A percentile compares a stretch with the other conserved stretches of the same genome.
Evolutionary conservation across 148 eudicot species (phyloP).

Genomic region (Hydrangea macrophylla): DNA sequence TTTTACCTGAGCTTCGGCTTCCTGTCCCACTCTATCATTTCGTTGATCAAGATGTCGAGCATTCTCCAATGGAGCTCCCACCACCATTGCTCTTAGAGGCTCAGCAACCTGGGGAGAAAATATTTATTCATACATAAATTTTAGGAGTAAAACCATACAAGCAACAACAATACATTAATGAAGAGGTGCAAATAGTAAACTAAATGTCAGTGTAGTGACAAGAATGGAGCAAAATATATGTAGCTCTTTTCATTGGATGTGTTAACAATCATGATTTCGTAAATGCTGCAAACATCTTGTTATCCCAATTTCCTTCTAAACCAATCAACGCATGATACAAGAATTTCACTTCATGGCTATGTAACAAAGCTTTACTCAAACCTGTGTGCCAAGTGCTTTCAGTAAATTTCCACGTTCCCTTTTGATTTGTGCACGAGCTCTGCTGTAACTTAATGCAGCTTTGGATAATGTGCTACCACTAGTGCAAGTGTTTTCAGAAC

Average conservation of each 20-base stretch:
- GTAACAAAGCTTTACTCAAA: slow-evolving; percentile 20
- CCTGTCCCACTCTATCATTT: slow-evolving; percentile 94
- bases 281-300: too few species aligned
- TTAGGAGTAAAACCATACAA: neutral
- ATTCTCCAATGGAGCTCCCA: slow-evolving; percentile 91
- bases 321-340: neutral
- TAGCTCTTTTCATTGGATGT: too few species aligned
- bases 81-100: slow-evolving; percentile 86
- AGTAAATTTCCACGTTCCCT: slow-evolving; percentile 59
- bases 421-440: slow-evolving; percentile 65
- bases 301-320: too few species aligned
- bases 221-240: too few species aligned
- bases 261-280: too few species aligned
- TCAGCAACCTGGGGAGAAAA: slow-evolving; percentile 62
- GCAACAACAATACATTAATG: neutral
- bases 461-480: slow-evolving; percentile 53
- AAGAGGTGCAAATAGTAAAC: too few species aligned
- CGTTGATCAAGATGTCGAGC: slow-evolving; percentile 99
- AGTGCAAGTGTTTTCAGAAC: slow-evolving; percentile 61
- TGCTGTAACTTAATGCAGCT: slow-evolving; percentile 55
- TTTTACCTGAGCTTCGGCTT: slow-evolving; percentile 95
- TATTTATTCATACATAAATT: neutral
- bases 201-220: too few species aligned
- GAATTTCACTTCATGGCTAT: neutral
- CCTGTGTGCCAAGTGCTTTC: slow-evolving; percentile 75